Percentiles rank a stretch among this genome's conserved stretches.
These are phyloP conservation scores for Fusarium tjaetaba DNA, from an alignment of 2,329 filamentous ascomycete genomes.

Conservation along the genomic window DNA sequence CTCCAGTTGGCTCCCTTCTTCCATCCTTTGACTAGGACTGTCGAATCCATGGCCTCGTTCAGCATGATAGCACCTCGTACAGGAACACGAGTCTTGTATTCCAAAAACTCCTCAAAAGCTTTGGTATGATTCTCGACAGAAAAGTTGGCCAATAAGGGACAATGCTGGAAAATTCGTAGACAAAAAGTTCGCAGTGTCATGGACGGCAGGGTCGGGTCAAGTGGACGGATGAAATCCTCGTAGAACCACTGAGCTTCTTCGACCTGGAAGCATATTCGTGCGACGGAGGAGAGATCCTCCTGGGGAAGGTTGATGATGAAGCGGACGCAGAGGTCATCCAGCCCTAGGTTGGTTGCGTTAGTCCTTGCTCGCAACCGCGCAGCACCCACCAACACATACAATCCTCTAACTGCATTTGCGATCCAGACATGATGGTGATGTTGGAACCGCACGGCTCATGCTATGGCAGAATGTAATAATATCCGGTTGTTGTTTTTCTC, in stretches of 20 bases:
- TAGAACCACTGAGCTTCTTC: constrained; percentile 99
- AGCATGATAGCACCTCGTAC: constrained; percentile 94
- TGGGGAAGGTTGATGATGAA: constrained; percentile 97
- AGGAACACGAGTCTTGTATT: constrained; percentile 94
- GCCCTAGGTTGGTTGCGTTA: constrained; percentile 65
- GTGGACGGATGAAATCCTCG: constrained; percentile 96
- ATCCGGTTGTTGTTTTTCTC: constrained; percentile 4
- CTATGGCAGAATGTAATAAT: constrained; percentile 28
- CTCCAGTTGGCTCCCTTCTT: constrained; percentile 98
- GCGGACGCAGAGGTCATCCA: constrained; percentile 97
- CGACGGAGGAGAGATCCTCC: constrained; percentile 88
- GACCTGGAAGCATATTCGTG: constrained; percentile 97
- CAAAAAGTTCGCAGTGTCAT: constrained; percentile 88
- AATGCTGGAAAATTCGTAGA: constrained; percentile 91
- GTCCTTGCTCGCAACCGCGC: constrained; percentile 22
- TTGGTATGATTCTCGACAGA: constrained; percentile 79
- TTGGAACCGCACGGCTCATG: constrained; percentile 49
- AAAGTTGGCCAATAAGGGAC: constrained; percentile 85
- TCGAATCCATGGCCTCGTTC: constrained; percentile 92
- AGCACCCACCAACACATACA: constrained; percentile 63
- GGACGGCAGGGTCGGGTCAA: constrained; percentile 85
- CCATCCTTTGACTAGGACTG: constrained; percentile 95
- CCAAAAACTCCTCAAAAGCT: constrained; percentile 91
- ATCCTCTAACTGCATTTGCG: constrained; percentile 89
- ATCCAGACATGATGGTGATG: constrained; percentile 77